Percentiles rank a stretch among this genome's conserved stretches.
These are phyloP conservation scores for Rutidosis leptorrhynchoides DNA, from an alignment of 129 eudicot genomes.

Conservation along the genomic window DNA sequence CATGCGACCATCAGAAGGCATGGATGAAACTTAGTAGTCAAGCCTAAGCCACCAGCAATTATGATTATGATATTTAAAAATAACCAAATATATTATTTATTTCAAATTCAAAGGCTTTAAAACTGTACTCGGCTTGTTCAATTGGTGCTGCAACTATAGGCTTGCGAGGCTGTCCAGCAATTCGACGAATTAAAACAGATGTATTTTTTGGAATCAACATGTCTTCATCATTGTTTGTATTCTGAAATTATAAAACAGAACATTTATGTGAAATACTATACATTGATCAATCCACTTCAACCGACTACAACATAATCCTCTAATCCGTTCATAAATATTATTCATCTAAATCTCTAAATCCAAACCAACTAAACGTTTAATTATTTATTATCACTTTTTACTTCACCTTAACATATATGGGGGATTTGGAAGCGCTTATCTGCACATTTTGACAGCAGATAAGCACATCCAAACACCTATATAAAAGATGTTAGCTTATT, in stretches of 20 bases:
- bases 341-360: background rate
- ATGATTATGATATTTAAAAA: conserved; percentile 13
- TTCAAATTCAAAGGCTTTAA: conserved; percentile 42
- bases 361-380: background rate
- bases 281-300: conserved; percentile 30
- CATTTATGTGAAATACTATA: conserved; percentile 42
- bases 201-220: conserved; percentile 92
- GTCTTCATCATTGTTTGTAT: conserved; percentile 79
- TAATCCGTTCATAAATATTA: conserved; percentile 10
- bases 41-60: conserved; percentile 22
- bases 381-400: no score
- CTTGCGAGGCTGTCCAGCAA: conserved; percentile 96
- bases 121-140: conserved; percentile 70
- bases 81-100: conserved; percentile 19
- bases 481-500: background rate
- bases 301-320: conserved; percentile 21
- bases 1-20: conserved; percentile 15
- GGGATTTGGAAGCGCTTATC: background rate
- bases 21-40: conserved; percentile 30
- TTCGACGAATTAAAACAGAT: conserved; percentile 88
- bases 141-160: conserved; percentile 79
- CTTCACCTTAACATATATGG: background rate
- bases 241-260: conserved; percentile 76
- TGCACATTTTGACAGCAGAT: background rate
- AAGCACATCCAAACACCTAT: background rate